phyloP scores from a whole-genome alignment of 306 rosid species.

The Cercis canadensis region DNA sequence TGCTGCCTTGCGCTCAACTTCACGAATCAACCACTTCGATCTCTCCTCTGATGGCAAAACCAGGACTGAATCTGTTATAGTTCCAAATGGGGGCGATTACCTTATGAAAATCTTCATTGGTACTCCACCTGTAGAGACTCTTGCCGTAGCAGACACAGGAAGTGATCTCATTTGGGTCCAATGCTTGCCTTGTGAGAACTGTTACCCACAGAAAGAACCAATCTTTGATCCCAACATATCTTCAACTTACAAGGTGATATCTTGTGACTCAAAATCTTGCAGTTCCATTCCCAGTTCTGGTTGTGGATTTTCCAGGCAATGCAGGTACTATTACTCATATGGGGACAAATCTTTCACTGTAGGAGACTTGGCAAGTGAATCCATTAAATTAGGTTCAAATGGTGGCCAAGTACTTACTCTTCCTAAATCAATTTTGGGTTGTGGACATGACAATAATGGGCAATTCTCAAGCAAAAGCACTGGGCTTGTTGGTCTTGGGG shows the following conservation, averaged over 20 bases:
- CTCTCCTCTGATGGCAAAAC: neutral
- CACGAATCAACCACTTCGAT: neutral
- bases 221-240: slow-evolving; percentile 21
- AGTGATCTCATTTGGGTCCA: slow-evolving; percentile 44
- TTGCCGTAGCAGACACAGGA: slow-evolving; percentile 37
- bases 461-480: neutral
- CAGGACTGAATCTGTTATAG: neutral
- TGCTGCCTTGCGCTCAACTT: slow-evolving; percentile 17
- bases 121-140: slow-evolving; percentile 35
- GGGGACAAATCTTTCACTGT: neutral
- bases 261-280: slow-evolving; percentile 30
- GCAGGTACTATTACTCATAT: neutral
- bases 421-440: slow-evolving; percentile 18
- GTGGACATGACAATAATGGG: slow-evolving; percentile 26
- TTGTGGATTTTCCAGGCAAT: slow-evolving; percentile 1
- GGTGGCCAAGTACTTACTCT: neutral
- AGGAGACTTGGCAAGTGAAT: slow-evolving; percentile 22
- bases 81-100: slow-evolving; percentile 21
- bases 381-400: slow-evolving; percentile 2
- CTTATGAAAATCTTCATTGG: slow-evolving; percentile 38
- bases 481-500: slow-evolving; percentile 42
- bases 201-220: slow-evolving; percentile 24
- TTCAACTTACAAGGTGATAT: neutral
- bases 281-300: neutral
- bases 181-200: slow-evolving; percentile 25